These are phyloP conservation scores for Aegle marmelos DNA, from an alignment of 345 rosid genomes.

Conservation along the genomic window DNA sequence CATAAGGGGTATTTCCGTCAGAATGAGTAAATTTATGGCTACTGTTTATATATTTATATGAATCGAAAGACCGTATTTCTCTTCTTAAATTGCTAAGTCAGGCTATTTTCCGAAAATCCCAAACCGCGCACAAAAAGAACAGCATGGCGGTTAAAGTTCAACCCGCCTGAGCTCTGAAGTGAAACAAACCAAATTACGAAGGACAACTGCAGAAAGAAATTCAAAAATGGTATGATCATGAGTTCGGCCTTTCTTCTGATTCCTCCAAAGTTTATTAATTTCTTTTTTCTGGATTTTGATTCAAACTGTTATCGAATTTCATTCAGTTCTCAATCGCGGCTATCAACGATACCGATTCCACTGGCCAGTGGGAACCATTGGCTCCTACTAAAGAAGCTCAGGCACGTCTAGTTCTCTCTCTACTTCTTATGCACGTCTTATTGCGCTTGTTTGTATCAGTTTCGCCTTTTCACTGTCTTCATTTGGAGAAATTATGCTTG, in stretches of 20 bases:
- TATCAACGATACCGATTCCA: constrained; percentile 86
- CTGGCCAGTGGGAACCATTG: constrained; percentile 88
- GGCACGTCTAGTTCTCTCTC: constrained; percentile 35
- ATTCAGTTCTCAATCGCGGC: constrained; percentile 93
- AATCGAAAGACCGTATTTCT: neutral
- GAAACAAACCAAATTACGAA: neutral
- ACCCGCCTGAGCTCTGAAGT: constrained; percentile 19
- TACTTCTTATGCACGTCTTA: neutral
- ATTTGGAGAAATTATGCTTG: neutral
- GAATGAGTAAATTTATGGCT: neutral
- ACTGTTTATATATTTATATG: no score
- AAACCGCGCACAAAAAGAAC: neutral
- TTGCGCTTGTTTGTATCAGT: neutral
- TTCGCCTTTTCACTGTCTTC: neutral
- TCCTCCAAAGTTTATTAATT: neutral
- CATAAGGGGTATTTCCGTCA: neutral
- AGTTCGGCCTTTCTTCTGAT: neutral
- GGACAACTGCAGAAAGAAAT: neutral
- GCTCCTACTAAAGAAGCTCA: constrained; percentile 99
- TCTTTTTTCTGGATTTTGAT: neutral
- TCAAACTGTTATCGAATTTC: constrained; percentile 11
- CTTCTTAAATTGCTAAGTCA: neutral
- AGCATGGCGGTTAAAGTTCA: neutral
- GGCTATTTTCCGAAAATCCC: neutral
- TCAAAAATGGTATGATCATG: constrained; percentile 13